phyloP scores from a whole-genome alignment of 441 rosid genomes.

The Pelargonium exstipulatum region DNA sequence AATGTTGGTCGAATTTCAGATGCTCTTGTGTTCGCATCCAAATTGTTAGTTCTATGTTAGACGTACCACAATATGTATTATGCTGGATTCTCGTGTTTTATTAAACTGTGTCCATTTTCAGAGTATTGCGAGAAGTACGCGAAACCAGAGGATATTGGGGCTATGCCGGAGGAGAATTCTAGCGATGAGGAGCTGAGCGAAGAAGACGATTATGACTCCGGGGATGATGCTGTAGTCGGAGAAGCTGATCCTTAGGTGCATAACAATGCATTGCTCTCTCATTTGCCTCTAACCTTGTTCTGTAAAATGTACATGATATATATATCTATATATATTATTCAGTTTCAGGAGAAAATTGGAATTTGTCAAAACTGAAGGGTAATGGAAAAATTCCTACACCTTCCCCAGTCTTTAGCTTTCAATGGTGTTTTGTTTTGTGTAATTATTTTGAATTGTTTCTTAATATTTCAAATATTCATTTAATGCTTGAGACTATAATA shows the following conservation, averaged over 20 bases:
- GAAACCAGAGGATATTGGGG: conserved; percentile 57
- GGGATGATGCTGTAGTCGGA: conserved; percentile 63
- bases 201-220: conserved; percentile 50
- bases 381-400: conserved; percentile 21
- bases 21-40: too few species aligned
- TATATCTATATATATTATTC: not conserved
- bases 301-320: conserved; percentile 35
- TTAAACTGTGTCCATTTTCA: conserved; percentile 23
- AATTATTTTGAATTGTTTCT: too few species aligned
- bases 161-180: conserved; percentile 53
- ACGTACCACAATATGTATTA: too few species aligned
- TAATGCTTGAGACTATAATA: too few species aligned
- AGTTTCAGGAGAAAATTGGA: conserved; percentile 27
- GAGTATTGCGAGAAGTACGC: conserved; percentile 85
- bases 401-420: conserved; percentile 18
- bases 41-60: too few species aligned
- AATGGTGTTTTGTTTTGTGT: too few species aligned
- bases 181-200: conserved; percentile 87
- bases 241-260: conserved; percentile 57
- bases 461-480: too few species aligned
- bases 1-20: too few species aligned
- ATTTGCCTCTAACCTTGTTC: conserved; percentile 7
- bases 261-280: not conserved
- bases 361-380: conserved; percentile 24
- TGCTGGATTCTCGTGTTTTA: too few species aligned